These are phyloP conservation scores for Magnolia officinalis DNA, from an alignment of 164 flowering plant species.

Conservation along the genomic window DNA sequence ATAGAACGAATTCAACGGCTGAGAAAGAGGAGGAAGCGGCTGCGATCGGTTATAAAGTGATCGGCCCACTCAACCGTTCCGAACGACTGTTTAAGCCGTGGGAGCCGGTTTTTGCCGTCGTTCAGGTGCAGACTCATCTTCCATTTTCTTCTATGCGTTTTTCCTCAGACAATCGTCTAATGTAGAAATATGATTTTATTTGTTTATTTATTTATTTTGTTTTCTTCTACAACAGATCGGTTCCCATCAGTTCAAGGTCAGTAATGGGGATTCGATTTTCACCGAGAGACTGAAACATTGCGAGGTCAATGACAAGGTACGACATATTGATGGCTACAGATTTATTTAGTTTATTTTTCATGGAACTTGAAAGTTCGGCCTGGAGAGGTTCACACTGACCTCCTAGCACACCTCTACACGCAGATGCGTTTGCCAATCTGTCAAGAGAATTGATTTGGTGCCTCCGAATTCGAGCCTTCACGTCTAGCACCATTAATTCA, in stretches of 20 bases:
- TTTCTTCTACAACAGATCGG: constrained; percentile 62
- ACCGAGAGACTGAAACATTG: constrained; percentile 83
- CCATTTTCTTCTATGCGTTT: neutral
- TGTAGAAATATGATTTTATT: neutral
- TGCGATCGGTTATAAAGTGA: constrained; percentile 83
- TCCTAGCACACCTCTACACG: too few relatives aligned
- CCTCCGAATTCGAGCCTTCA: too few relatives aligned
- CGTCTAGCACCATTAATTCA: too few relatives aligned
- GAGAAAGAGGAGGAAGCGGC: constrained; percentile 70
- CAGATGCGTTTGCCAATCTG: too few relatives aligned
- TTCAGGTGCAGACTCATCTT: constrained; percentile 53
- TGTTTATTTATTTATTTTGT: neutral
- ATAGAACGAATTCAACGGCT: constrained; percentile 43
- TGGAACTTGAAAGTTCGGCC: neutral
- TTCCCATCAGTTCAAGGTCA: constrained; percentile 96
- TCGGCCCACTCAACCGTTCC: constrained; percentile 55
- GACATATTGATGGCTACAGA: neutral
- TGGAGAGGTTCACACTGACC: neutral
- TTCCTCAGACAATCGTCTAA: neutral
- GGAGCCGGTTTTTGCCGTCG: constrained; percentile 86
- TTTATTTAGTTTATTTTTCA: neutral
- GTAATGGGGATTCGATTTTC: constrained; percentile 79
- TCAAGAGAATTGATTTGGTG: too few relatives aligned
- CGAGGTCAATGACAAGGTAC: constrained; percentile 92
- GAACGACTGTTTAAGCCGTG: constrained; percentile 64